Percentiles rank a stretch among this genome's conserved stretches.
phyloP scores from a whole-genome alignment of 352 stramenopile genomes.

The Globisporangium viniferum region DNA sequence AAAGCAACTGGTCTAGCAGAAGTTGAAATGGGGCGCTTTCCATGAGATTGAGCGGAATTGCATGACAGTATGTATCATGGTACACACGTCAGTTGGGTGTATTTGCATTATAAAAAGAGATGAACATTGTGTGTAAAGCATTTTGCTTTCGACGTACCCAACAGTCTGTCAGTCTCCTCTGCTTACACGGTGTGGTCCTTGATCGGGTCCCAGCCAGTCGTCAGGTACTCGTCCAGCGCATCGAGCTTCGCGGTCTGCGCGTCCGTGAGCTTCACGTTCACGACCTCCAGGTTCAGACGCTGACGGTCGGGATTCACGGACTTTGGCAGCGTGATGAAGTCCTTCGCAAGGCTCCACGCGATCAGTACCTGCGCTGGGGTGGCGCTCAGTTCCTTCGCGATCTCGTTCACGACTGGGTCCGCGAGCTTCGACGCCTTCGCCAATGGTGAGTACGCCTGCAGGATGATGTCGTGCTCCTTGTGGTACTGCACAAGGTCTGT shows the following conservation, averaged over 20 bases:
- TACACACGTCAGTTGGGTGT: too few species aligned
- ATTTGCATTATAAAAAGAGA: too few species aligned
- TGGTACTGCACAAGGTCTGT: conserved; percentile 58
- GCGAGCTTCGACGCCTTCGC: conserved; percentile 18
- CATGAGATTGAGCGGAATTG: too few species aligned
- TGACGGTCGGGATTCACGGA: conserved; percentile 43
- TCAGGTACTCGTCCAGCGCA: conserved; percentile 39
- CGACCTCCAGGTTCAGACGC: conserved; percentile 44
- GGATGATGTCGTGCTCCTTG: conserved; percentile 35
- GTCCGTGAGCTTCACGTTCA: conserved; percentile 31
- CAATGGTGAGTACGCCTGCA: conserved; percentile 61
- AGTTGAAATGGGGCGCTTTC: too few species aligned
- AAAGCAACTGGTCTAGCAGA: too few species aligned
- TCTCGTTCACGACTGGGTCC: conserved; percentile 28
- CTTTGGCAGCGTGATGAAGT: conserved; percentile 60
- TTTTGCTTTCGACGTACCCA: too few species aligned
- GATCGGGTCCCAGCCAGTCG: conserved; percentile 51
- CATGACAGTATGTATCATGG: too few species aligned
- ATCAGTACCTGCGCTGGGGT: conserved; percentile 53
- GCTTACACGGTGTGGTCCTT: conserved; percentile 37
- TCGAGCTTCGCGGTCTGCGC: conserved; percentile 37
- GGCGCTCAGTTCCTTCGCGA: conserved; percentile 29
- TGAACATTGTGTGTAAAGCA: neutral
- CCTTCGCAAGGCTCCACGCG: conserved; percentile 50
- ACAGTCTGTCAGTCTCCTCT: neutral